Percentiles rank a stretch among this genome's conserved stretches.
phyloP scores from a whole-genome alignment of 805 yeast species.

The Trichomonascus vanleenenianus region DNA sequence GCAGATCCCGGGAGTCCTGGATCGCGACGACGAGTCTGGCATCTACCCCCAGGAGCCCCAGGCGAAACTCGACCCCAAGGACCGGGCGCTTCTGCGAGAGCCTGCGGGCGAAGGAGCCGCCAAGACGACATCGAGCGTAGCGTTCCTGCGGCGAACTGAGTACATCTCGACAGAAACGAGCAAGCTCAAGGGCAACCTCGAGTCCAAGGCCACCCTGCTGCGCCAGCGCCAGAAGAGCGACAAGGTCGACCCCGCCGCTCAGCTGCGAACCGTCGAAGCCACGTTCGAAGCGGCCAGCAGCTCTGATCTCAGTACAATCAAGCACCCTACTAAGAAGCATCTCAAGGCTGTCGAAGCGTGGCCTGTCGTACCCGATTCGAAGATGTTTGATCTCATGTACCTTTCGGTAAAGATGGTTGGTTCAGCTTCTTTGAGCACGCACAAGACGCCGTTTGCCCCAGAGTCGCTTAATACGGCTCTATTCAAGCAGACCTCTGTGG shows the following conservation, averaged over 20 bases:
- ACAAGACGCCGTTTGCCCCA: slow-evolving; percentile 15
- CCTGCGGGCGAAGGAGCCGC: slow-evolving; percentile 44
- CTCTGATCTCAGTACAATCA: slow-evolving; percentile 37
- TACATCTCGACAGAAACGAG: slow-evolving; percentile 64
- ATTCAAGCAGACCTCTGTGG: slow-evolving; percentile 62
- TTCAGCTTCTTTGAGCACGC: slow-evolving; percentile 35
- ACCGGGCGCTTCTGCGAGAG: slow-evolving; percentile 68
- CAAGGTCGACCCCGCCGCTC: slow-evolving; percentile 51
- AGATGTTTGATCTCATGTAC: slow-evolving; percentile 75
- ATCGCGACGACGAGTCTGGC: slow-evolving; percentile 44
- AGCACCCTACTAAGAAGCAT: slow-evolving; percentile 72
- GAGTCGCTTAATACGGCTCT: slow-evolving; percentile 38
- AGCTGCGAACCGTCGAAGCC: slow-evolving; percentile 62
- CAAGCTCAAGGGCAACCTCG: slow-evolving; percentile 19
- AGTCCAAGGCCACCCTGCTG: slow-evolving; percentile 17
- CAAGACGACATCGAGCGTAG: slow-evolving; percentile 34
- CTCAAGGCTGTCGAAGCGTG: slow-evolving; percentile 69
- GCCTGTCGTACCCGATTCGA: slow-evolving; percentile 83
- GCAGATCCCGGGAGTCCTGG: slow-evolving; percentile 58
- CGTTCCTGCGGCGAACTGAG: slow-evolving; percentile 92
- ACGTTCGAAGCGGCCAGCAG: slow-evolving; percentile 60
- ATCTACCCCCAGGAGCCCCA: slow-evolving; percentile 33
- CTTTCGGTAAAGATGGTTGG: slow-evolving; percentile 33
- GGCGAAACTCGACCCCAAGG: slow-evolving; percentile 63
- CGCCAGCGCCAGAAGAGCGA: slow-evolving; percentile 14